Conservation (phyloP, 2,329 filamentous ascomycete genomes). For the Sarocladiaceae sp. region DNA sequence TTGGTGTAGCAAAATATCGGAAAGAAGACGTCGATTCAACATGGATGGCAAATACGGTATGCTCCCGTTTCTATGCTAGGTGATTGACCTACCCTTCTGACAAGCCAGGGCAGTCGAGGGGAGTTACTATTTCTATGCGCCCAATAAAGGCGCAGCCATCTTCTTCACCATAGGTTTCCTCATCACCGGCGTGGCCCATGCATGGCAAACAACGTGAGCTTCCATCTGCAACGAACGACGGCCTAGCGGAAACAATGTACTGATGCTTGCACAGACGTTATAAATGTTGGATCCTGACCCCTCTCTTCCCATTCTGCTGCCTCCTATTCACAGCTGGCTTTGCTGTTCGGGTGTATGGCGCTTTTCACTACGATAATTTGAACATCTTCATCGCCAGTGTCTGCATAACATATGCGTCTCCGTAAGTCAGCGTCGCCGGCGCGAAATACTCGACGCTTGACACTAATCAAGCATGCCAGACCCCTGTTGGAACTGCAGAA, state of each 20-base stretch:
- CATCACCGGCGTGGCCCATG: constrained; percentile 29
- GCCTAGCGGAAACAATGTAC: not conserved
- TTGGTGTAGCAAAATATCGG: not conserved
- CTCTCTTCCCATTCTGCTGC: constrained; percentile 47
- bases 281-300: constrained; percentile 49
- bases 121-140: constrained; percentile 40
- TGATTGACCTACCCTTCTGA: not conserved
- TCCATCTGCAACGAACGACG: not conserved
- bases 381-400: constrained; percentile 26
- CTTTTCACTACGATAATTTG: constrained; percentile 25
- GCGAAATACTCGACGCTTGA: no score
- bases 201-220: constrained; percentile 41
- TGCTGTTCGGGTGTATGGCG: constrained; percentile 30
- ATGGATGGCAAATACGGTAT: constrained; percentile 25
- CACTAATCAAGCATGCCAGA: no score
- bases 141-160: constrained; percentile 40
- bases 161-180: constrained; percentile 39
- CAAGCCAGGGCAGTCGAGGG: constrained; percentile 25
- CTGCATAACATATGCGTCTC: constrained; percentile 28
- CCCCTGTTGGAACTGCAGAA: constrained; percentile 55
- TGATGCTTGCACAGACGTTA: constrained; percentile 35
- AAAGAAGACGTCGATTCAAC: not conserved
- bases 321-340: constrained; percentile 52
- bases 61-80: not conserved
- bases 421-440: constrained; percentile 23